These are phyloP conservation scores for Amphirosellinia nigrospora DNA, from an alignment of 495 filamentous ascomycete genomes.

Conservation along the genomic window DNA sequence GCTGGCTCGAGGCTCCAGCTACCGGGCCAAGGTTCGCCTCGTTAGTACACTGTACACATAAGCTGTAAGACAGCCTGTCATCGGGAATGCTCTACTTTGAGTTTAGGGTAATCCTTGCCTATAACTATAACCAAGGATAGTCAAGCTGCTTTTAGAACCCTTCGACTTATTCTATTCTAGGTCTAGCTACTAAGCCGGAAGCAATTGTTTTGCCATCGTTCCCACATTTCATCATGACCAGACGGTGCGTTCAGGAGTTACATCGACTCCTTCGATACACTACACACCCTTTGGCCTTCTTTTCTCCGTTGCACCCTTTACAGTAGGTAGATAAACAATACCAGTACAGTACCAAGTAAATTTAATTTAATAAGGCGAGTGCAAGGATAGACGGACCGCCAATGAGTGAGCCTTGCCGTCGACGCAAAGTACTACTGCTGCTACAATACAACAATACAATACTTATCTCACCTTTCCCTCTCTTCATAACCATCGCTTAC, in stretches of 20 bases:
- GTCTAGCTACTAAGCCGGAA: background rate
- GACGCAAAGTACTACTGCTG: background rate
- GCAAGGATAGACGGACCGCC: constrained; percentile 6
- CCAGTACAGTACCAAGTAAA: constrained; percentile 1
- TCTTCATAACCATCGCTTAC: background rate
- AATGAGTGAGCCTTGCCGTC: constrained; percentile 2
- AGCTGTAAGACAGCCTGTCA: background rate
- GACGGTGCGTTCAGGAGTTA: constrained; percentile 21
- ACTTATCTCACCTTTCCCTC: background rate
- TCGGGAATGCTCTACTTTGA: constrained; percentile 16
- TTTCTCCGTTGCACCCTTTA: constrained; percentile 15
- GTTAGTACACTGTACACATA: background rate
- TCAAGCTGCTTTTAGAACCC: constrained; percentile 15
- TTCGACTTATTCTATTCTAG: constrained; percentile 18
- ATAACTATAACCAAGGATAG: constrained; percentile 12
- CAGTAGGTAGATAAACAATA: constrained; percentile 11
- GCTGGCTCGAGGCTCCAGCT: constrained; percentile 10
- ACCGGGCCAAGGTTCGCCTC: constrained; percentile 7
- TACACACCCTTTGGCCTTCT: constrained; percentile 15
- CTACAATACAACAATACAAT: background rate
- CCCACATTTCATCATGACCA: constrained; percentile 22
- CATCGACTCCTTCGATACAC: constrained; percentile 15
- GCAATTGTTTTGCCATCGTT: background rate
- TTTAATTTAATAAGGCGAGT: constrained; percentile 6
- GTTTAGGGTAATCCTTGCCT: constrained; percentile 15